Percentiles rank a stretch among this genome's conserved stretches.
Conservation (phyloP, 192 early-diverging fungal genomes). For the Fimicolochytrium jonesii region DNA sequence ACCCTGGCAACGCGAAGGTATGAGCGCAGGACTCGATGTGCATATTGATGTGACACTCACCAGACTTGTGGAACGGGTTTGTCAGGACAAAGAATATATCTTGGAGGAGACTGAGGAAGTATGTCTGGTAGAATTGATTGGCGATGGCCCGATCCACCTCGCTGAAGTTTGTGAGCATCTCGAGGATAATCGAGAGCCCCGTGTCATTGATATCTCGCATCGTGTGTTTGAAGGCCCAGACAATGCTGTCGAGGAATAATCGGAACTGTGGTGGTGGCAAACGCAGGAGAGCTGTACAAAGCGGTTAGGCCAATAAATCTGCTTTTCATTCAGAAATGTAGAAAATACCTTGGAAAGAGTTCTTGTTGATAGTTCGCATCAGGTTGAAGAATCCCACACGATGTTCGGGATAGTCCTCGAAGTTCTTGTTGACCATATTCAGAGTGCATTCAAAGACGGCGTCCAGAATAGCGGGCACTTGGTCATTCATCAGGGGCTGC, state of each 20-base stretch:
- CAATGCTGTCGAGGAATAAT: slow-evolving; percentile 89
- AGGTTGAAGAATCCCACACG: slow-evolving; percentile 92
- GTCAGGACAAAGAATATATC: slow-evolving; percentile 97
- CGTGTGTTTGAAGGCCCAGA: slow-evolving; percentile 99
- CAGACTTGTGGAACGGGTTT: slow-evolving; percentile 95
- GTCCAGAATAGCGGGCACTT: slow-evolving; percentile 82
- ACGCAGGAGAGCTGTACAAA: slow-evolving; percentile 65
- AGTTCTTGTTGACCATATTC: slow-evolving; percentile 99
- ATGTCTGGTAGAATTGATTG: slow-evolving; percentile 87
- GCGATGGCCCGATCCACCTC: slow-evolving; percentile 68
- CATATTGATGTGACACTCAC: too few species aligned
- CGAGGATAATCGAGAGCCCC: slow-evolving; percentile 82
- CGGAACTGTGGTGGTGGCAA: slow-evolving; percentile 86
- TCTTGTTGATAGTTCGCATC: slow-evolving; percentile 81
- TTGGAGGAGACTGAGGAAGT: slow-evolving; percentile 86
- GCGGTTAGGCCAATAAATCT: too few species aligned
- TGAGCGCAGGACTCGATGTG: too few species aligned
- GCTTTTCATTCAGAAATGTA: too few species aligned
- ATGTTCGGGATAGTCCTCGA: slow-evolving; percentile 96
- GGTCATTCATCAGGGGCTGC: slow-evolving; percentile 72
- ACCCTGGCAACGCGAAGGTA: too few species aligned
- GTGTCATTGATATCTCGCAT: slow-evolving; percentile 95
- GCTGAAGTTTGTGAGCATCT: slow-evolving; percentile 85
- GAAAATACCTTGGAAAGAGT: slow-evolving; percentile 80
- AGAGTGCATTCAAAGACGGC: slow-evolving; percentile 95